Percentiles rank a stretch among this genome's conserved stretches.
phyloP scores from a whole-genome alignment of 202 grass and related monocot genomes.

The Panicum virgatum region DNA sequence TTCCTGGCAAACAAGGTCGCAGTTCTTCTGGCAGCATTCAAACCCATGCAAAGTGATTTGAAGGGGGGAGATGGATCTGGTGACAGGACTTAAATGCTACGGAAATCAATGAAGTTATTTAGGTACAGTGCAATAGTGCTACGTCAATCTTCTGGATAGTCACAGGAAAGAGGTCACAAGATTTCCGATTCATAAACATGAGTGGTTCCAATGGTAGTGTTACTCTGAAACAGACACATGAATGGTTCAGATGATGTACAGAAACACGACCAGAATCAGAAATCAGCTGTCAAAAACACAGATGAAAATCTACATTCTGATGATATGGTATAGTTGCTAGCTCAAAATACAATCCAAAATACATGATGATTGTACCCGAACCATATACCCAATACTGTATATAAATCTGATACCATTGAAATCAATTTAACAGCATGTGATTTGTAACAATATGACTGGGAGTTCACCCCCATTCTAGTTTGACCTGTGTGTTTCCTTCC shows the following conservation, averaged over 20 bases:
- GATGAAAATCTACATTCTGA: background rate
- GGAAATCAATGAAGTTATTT: background rate
- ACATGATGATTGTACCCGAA: constrained; percentile 6
- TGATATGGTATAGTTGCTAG: background rate
- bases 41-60: constrained; percentile 63
- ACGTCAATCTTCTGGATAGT: background rate
- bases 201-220: background rate
- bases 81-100: background rate
- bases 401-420: background rate
- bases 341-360: background rate
- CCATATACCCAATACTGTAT: background rate
- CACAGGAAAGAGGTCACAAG: background rate
- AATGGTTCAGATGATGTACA: no score
- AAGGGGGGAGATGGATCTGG: constrained; percentile 33
- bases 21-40: constrained; percentile 82
- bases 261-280: background rate
- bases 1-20: constrained; percentile 69
- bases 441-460: no score
- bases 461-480: no score
- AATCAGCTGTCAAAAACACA: no score
- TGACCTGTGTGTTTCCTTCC: background rate
- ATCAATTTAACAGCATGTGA: background rate
- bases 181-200: background rate
- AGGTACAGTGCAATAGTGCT: background rate
- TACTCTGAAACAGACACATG: no score